A percentile compares a stretch with the other conserved stretches of the same genome.
Evolutionary conservation across 768 basidiomycete genomes (phyloP).

Genomic region (Saitozyma podzolica): DNA sequence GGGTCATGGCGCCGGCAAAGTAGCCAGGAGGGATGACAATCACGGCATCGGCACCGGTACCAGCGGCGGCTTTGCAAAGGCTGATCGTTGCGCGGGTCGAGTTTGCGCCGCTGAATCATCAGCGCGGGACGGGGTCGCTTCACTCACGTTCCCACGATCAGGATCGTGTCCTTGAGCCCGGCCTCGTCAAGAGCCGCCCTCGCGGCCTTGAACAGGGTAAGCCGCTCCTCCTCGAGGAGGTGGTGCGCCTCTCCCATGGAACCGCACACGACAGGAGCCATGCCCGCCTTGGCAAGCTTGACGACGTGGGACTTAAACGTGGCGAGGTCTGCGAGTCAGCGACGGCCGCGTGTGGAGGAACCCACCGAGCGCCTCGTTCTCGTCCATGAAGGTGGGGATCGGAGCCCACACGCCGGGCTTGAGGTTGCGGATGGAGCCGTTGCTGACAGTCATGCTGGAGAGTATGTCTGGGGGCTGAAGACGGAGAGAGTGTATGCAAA

Average conservation of each 20-base stretch:
- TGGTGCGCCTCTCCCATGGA: conserved; percentile 86
- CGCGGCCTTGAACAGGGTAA: conserved; percentile 64
- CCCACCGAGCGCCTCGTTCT: conserved; percentile 79
- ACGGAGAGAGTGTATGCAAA: neutral
- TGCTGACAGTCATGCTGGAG: conserved; percentile 31
- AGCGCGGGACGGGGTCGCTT: neutral
- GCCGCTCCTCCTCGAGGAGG: conserved; percentile 67
- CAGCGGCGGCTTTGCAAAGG: conserved; percentile 72
- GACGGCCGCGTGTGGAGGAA: conserved; percentile 9
- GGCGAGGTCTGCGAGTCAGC: conserved; percentile 60
- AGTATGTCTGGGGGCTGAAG: neutral
- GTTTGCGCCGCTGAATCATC: conserved; percentile 60
- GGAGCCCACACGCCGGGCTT: conserved; percentile 79
- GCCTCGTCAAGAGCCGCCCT: conserved; percentile 70
- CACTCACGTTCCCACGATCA: conserved; percentile 70
- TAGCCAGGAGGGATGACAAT: conserved; percentile 87
- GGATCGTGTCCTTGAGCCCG: conserved; percentile 62
- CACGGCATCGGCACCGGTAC: conserved; percentile 79
- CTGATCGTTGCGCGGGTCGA: conserved; percentile 81
- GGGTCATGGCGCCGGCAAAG: conserved; percentile 73
- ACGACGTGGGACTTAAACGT: conserved; percentile 69
- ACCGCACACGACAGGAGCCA: conserved; percentile 71
- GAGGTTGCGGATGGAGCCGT: conserved; percentile 58
- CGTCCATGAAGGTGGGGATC: conserved; percentile 80
- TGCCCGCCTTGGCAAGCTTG: conserved; percentile 66